Percentiles rank a stretch among this genome's conserved stretches.
Evolutionary conservation across 495 filamentous ascomycete species (phyloP).

Genomic region (Aspergillus leporis): DNA sequence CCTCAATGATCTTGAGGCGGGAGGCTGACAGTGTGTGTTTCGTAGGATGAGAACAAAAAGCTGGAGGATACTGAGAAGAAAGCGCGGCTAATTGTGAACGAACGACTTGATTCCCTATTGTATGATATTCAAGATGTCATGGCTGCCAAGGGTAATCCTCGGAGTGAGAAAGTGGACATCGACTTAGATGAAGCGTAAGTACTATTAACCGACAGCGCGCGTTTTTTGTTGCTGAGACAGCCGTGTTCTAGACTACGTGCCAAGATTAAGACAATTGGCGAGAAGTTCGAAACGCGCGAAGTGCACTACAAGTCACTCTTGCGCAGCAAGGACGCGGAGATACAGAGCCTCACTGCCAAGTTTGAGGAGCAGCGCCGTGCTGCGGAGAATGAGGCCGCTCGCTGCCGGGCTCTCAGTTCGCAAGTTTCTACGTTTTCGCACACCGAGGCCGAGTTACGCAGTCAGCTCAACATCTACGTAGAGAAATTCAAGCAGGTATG

Average conservation of each 20-base stretch:
- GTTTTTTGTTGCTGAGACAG: neutral
- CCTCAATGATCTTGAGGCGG: neutral
- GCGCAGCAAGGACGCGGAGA: constrained; percentile 93
- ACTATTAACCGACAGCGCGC: constrained; percentile 10
- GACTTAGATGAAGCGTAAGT: constrained; percentile 85
- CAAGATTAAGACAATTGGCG: constrained; percentile 89
- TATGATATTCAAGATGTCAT: constrained; percentile 78
- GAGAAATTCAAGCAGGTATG: constrained; percentile 99
- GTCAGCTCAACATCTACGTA: constrained; percentile 96
- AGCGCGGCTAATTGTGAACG: constrained; percentile 80
- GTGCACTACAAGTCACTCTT: constrained; percentile 86
- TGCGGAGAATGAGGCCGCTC: constrained; percentile 74
- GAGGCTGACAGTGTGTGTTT: constrained; percentile 9
- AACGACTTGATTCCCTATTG: constrained; percentile 72
- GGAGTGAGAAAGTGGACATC: constrained; percentile 71
- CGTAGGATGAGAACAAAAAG: constrained; percentile 88
- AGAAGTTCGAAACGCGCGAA: constrained; percentile 94
- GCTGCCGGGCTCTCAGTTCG: constrained; percentile 78
- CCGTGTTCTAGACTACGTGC: constrained; percentile 66
- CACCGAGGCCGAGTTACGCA: constrained; percentile 89
- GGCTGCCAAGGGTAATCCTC: constrained; percentile 74
- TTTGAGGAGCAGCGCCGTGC: constrained; percentile 86
- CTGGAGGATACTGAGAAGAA: constrained; percentile 79
- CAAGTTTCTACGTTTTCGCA: constrained; percentile 97
- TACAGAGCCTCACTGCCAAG: constrained; percentile 82